Evolutionary conservation across 257 asterid genomes (phyloP), one percentile per base, ranked within the genome.

Genomic region (Schizonepeta tenuifolia): DNA sequence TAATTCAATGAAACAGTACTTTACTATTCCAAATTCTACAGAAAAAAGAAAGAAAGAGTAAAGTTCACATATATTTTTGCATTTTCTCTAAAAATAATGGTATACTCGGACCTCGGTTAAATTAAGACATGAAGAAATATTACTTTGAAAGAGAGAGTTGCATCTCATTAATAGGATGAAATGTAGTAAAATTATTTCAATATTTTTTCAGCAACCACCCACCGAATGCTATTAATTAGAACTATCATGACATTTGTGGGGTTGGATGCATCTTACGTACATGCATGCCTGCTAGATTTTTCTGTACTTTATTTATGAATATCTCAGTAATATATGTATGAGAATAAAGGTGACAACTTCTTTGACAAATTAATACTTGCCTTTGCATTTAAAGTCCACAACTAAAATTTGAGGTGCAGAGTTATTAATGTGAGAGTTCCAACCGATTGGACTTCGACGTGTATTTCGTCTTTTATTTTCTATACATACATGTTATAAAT

Each of bases 381-480:
- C 36, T 21, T 35, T 11, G 31, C 64, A 59, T 68, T 68, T 49
- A 75, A 59, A 58, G 21, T 24, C 66, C 20, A 46, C 79, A 68
- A 58, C 79, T 17, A 60, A 9, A 67, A 60, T 7, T 60, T 35
- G 56, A 68, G 65, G 57, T 67, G 56, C 53, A 12, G 3, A 14
- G 17, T 36, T 17, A 36, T 33, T 62, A 44, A 49, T 60, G 20
- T 14, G 43, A 33, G 49, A 33, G 7, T 17, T n/a, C 14, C 35
- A 18, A 6, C 69, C 20, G 11, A 4, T 36, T 3, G 1, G 13
- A 15, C 1, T 4, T 17, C 67, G 49, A 35, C n/a, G 6, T 4
- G 31, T 60, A 26, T 22, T 26, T 21, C 58, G 8, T 18, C 13
- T 53, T 53, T 18, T 47, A 41, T 44, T 11, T 44, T 44, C 50